Evolutionary conservation across 495 filamentous ascomycete species (phyloP), one percentile per base, ranked within the genome.

Genomic region (Penicillium flavigenum): DNA sequence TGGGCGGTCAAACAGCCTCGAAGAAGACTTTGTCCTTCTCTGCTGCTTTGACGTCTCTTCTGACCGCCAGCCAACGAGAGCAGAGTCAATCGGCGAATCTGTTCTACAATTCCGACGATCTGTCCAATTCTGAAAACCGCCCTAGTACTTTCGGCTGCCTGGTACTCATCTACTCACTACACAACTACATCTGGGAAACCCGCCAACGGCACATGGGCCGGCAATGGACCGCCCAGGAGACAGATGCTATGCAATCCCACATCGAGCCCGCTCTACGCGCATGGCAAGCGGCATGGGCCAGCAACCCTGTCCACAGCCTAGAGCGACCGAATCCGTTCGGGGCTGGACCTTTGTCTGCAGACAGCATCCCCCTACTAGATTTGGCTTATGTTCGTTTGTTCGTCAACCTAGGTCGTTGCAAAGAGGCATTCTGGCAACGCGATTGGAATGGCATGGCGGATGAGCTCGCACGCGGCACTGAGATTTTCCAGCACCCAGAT

Each of bases 121-220:
- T 85, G 2, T 75, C 82, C 20, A 81, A 81, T 63, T 84, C 80
- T 53, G 83, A 92, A 47, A 75, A 96, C 54, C 86, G 85, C 58
- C 92, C 92, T 3, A 98, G 94, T 72, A 94, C 92, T 6, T 96
- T 96, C 64, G 94, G 94, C 20, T 98, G 94, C 72, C 76, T 97
- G 16, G 82, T 96, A 11, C 78, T 98, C 51, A 98, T 98, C 67
- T 95, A 96, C 70, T 93, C 94, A 1, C 76, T 98, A 26, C 94
- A 98, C 72, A 96, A 96, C 60, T 97, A 97, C 71, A 96, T 98
- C 44, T 98, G 94, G 94, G 93, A 98, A 73, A 96, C 92, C 2
- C 83, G 94, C 39, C 92, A 96, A 70, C 79, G 91, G 36, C 93
- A 97, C 64, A 86, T 92, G 65, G 92, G 89, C 56, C 86, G 91